Evolutionary conservation across 768 basidiomycete genomes (phyloP), one percentile per base, ranked within the genome.

Genomic region (Phylloporus sp.): DNA sequence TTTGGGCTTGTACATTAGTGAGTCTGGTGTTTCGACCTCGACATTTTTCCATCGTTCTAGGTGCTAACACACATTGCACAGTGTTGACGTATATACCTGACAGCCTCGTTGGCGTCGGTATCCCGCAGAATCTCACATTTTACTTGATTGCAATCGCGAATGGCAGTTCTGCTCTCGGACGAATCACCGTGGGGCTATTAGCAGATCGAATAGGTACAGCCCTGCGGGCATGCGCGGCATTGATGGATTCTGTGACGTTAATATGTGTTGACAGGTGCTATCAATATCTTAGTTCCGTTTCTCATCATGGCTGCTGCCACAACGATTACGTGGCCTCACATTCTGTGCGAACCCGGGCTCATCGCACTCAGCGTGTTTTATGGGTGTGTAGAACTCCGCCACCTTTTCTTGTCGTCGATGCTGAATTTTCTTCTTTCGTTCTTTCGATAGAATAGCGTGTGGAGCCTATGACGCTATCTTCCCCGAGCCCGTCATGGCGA

Each of bases 301-400:
- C 82, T 79, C 1, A 46, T 73, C 15, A 32, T 76, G 1, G 78
- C 81, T 0, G 83, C 75, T 0, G 62, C 79, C 23, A 56, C 82
- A 35, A 86, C 86, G 0, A 81, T 80, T 53, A 69, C 69, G 4
- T 91, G 89, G 90, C 89, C 88, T 1, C n/a, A n/a, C n/a, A n/a
- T n/a, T 82, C 79, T 59, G 75, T 75, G 60, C 22, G 54, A 75
- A 42, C 68, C 61, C 0, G 66, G 71, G 0, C 68, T 82, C 23
- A 71, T 86, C 4, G 75, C 65, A 7, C 60, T 89, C 32, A 71
- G 78, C 0, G 57, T 86, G 8, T 50, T 82, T 9, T 89, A 88
- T 54, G 86, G 86, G 80, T 85, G 44, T 8, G 74, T 63, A 14
- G 13, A n/a, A 34, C n/a, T 3, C 20, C 34, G 1, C 10, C 3